Evolutionary conservation across 208 protist species (phyloP).

Genomic region (Crithidia bombi): DNA sequence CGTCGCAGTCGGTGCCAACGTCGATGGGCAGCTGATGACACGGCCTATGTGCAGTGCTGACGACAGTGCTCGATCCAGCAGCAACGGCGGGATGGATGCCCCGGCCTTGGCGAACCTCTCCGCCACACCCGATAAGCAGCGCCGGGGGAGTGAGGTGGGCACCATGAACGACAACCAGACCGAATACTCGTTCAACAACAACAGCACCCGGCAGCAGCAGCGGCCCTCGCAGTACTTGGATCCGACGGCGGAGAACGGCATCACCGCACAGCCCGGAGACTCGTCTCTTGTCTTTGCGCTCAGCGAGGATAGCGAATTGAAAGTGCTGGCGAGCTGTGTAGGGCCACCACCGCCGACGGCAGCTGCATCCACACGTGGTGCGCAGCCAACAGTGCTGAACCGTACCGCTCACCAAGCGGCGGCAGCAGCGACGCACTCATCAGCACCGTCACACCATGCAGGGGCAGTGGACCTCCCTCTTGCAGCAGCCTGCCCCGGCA

Average conservation of each 20-base stretch:
- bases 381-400: background rate
- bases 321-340: constrained; percentile 34
- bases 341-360: constrained; percentile 2
- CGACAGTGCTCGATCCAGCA: background rate
- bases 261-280: constrained; percentile 4
- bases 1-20: background rate
- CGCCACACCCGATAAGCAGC: constrained; percentile 11
- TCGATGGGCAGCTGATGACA: background rate
- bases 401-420: background rate
- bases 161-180: background rate
- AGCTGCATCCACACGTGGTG: background rate
- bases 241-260: background rate
- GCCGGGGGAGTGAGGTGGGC: background rate
- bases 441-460: background rate
- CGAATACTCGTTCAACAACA: background rate
- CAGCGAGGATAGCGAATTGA: constrained; percentile 46
- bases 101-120: constrained; percentile 4
- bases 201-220: background rate
- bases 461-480: background rate
- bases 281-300: constrained; percentile 38
- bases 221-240: background rate
- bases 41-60: background rate
- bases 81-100: background rate
- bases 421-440: background rate
- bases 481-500: background rate